Base-by-base conservation (phyloP, 2,329 filamentous ascomycete genomes). In the Penicillium sp. region DNA sequence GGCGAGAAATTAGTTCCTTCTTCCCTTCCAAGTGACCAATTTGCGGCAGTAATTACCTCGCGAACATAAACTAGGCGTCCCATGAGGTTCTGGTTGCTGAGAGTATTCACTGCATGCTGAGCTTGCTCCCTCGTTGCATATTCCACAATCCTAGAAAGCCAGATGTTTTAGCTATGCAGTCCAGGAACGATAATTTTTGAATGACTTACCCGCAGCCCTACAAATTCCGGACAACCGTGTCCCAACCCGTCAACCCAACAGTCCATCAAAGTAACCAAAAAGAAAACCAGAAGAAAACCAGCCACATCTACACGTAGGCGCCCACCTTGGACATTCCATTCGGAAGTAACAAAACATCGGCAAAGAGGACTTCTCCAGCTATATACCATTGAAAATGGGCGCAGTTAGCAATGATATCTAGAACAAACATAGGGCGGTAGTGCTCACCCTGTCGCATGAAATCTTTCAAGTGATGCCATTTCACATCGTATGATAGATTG, bases 321-420 rank as follows among this genome's bases (percentile, higher is more conserved):
- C 90, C 91, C 92, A 97, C 93, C 93, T 99, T 99, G 90, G 93
- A 97, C 94, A 99, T 99, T 92, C 94, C 94, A 85, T 99, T 99
- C 73, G 94, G 94, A 88, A 99, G 91, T 78, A 96, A 84, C 79
- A 99, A 87, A 74, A 99, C 94, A 84, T 99, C 94, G 82, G 94
- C 94, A 81, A 96, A 99, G 81, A 97, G 86, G 77, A 99, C 94
- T 79, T 97, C 93, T 84, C 94, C 94, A 81, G 94, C 94, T 97
- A 78, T 67, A 72, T 64, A 40, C 61, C 61, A 48, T 52, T 20
- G 18, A 18, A 16, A 61, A 52, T 59, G 60, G 60, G 60, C 61
- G 60, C 60, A 67, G 66, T 73, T 66, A 72, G 67, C 65, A 61
- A 65, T 60, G 52, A 20, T 50, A 50, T 57, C 52, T 47, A 48